Conservation (phyloP, 768 basidiomycete species). For the Rhodotorula taiwanensis region DNA sequence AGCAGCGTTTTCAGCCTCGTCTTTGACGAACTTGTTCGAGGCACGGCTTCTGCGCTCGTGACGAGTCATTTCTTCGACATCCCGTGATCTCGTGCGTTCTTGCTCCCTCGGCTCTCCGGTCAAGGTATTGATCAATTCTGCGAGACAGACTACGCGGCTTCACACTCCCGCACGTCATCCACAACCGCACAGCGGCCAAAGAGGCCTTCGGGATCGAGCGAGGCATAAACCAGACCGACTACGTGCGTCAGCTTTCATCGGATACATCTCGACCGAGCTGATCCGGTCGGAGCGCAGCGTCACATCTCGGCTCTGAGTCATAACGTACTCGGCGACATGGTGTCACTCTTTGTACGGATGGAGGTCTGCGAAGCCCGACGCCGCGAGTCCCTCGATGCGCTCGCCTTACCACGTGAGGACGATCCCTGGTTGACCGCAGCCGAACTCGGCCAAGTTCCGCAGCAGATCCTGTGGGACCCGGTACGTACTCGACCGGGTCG, state of each 20-base stretch:
- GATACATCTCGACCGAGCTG: neutral
- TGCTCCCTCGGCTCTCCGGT: neutral
- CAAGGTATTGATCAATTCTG: neutral
- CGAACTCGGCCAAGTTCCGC: slow-evolving; percentile 8
- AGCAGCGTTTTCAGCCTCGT: slow-evolving; percentile 12
- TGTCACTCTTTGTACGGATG: slow-evolving; percentile 24
- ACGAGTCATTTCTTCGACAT: slow-evolving; percentile 22
- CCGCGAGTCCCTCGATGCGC: neutral
- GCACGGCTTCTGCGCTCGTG: neutral
- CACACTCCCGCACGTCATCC: slow-evolving; percentile 25
- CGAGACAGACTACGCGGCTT: slow-evolving; percentile 16
- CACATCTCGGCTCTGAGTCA: slow-evolving; percentile 15
- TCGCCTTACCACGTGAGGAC: neutral
- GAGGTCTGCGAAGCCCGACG: slow-evolving; percentile 21
- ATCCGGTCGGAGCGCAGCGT: slow-evolving; percentile 1
- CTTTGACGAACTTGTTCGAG: slow-evolving; percentile 22
- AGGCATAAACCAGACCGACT: slow-evolving; percentile 12
- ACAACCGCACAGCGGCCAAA: slow-evolving; percentile 10
- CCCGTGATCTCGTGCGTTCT: slow-evolving; percentile 26
- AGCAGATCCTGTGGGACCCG: slow-evolving; percentile 6
- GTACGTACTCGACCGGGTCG: neutral
- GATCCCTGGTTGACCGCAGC: slow-evolving; percentile 4
- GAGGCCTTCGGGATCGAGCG: slow-evolving; percentile 5
- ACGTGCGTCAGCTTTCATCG: neutral
- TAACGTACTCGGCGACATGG: slow-evolving; percentile 22